Evolutionary conservation across 139 green algal species (phyloP), one percentile per base, ranked within the genome.

Genomic region (Picocystis salinarum): DNA sequence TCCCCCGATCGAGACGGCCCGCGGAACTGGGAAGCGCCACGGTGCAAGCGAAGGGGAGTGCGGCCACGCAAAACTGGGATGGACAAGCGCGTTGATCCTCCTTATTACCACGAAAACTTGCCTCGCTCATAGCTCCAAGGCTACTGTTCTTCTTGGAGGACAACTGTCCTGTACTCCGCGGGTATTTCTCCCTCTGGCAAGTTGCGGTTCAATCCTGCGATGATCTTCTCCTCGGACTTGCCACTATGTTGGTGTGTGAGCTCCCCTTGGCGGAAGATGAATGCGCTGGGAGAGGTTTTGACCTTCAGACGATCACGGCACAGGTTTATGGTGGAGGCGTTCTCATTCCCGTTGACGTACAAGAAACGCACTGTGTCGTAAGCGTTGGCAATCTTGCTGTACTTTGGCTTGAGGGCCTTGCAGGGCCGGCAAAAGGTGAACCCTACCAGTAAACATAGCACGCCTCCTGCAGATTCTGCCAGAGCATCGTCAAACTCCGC

Each of bases 401-500:
- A 65, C 5, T 51, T 34, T 15, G 46, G 36, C 1, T 27, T 19
- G 40, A 65, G 59, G 19, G 28, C 31, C 41, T 58, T 58, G 48
- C 56, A 65, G 25, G 56, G 56, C 34, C 34, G 40, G 56, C 56
- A 65, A 23, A 28, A 52, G 4, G 56, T 65, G 42, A 65, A 52
- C 12, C 50, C 50, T 15, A 65, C 56, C 52, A 46, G 23, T 20
- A 65, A n/a, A 5, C 58, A 40, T 6, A 53, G 25, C 18, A 50
- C 4, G 6, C 46, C 31, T 9, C 42, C 46, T 2, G 23, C 37
- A n/a, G 27, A 23, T n/a, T 62, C 54, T 12, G 40, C 23, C 11
- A 62, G 27, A 4, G 52, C 46, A 19, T 62, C 36, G 6, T 56
- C 37, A 12, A 45, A 49, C n/a, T 40, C 39, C 4, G 19, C 19